These are phyloP conservation scores for Achaetomiella virescens DNA, from an alignment of 495 filamentous ascomycete species.

Conservation along the genomic window DNA sequence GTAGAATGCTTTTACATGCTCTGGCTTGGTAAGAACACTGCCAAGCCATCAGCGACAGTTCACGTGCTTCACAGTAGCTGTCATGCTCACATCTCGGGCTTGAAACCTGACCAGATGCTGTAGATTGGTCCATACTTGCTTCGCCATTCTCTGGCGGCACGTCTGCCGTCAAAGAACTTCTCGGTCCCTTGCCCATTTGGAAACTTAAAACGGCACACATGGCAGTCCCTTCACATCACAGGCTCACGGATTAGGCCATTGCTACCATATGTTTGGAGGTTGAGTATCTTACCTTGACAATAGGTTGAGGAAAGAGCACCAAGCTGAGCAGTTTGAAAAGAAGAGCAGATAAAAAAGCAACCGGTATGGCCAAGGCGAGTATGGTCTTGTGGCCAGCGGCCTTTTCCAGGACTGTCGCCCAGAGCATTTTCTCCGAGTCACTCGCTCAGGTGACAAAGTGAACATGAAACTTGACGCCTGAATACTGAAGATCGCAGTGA, in stretches of 20 bases:
- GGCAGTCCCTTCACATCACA: neutral
- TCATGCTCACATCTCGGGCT: neutral
- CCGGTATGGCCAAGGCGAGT: neutral
- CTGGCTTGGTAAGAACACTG: constrained; percentile 18
- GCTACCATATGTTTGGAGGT: neutral
- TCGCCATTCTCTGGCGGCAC: constrained; percentile 41
- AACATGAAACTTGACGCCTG: neutral
- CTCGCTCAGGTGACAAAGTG: neutral
- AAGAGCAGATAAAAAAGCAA: neutral
- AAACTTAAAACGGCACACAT: constrained; percentile 26
- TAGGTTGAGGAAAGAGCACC: neutral
- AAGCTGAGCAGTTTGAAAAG: too few relatives aligned
- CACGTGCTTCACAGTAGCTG: too few relatives aligned
- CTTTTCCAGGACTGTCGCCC: too few relatives aligned
- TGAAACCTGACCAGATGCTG: constrained; percentile 2
- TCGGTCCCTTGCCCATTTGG: constrained; percentile 47
- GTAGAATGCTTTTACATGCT: constrained; percentile 26
- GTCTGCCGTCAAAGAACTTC: constrained; percentile 65
- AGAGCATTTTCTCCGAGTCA: neutral
- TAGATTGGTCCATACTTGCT: neutral
- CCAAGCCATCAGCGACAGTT: too few relatives aligned
- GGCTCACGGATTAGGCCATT: neutral
- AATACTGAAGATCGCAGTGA: too few relatives aligned
- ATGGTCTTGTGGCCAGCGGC: neutral
- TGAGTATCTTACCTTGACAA: constrained; percentile 8